Percentiles rank a stretch among this genome's conserved stretches.
phyloP scores from a whole-genome alignment of 768 basidiomycete species.

The Lactarius sp. region DNA sequence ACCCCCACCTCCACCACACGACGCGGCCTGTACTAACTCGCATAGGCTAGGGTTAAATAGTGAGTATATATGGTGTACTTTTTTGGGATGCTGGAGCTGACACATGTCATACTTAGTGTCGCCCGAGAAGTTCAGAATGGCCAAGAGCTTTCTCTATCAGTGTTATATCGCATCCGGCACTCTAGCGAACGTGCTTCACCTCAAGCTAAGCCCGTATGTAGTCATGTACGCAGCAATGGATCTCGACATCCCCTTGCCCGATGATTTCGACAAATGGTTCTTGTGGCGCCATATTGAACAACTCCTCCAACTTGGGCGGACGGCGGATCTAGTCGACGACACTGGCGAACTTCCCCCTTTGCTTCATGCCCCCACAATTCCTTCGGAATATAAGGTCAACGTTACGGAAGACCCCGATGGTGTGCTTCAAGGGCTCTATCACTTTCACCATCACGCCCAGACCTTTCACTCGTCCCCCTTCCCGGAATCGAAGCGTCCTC shows the following conservation, averaged over 20 bases:
- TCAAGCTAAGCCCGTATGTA: constrained; percentile 23
- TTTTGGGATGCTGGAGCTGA: neutral
- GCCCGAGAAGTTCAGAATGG: constrained; percentile 7
- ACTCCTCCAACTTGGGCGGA: constrained; percentile 18
- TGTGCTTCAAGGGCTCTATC: constrained; percentile 8
- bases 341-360: neutral
- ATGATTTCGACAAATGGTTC: constrained; percentile 20
- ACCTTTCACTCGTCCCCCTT: constrained; percentile 7
- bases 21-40: constrained; percentile 6
- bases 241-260: constrained; percentile 20
- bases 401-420: constrained; percentile 10
- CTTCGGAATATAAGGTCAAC: constrained; percentile 2
- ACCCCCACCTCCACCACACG: constrained; percentile 12
- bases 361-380: neutral
- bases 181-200: constrained; percentile 3
- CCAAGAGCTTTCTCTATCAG: constrained; percentile 16
- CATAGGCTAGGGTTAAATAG: constrained; percentile 17
- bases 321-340: constrained; percentile 9
- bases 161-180: neutral
- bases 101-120: constrained; percentile 4
- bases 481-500: constrained; percentile 11
- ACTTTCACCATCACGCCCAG: neutral
- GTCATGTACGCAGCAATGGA: constrained; percentile 24
- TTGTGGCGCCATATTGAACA: constrained; percentile 21
- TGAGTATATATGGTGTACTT: neutral